Conservation (phyloP, 2,329 filamentous ascomycete species). For the Penicillium sp. region DNA sequence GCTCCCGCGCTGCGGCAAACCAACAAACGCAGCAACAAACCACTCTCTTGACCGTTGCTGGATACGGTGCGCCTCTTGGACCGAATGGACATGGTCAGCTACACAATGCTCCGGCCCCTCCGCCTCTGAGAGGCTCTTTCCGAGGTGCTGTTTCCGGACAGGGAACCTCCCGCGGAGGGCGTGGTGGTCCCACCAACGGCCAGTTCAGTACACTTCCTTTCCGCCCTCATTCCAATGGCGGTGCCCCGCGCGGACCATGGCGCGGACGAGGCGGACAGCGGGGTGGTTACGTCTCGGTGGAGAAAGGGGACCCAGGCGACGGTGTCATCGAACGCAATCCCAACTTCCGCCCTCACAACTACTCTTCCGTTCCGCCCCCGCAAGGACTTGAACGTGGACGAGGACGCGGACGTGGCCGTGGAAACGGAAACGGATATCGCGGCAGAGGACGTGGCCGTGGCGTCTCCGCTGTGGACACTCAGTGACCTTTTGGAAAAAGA, state of each 20-base stretch:
- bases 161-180: constrained; percentile 37
- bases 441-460: constrained; percentile 31
- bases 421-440: constrained; percentile 33
- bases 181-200: constrained; percentile 26
- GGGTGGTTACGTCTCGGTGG: constrained; percentile 37
- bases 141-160: constrained; percentile 52
- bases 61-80: constrained; percentile 54
- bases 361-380: constrained; percentile 49
- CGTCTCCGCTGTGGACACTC: constrained; percentile 10
- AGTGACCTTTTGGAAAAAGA: constrained; percentile 5
- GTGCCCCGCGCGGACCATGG: constrained; percentile 22
- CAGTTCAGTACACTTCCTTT: constrained; percentile 28
- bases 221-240: constrained; percentile 29
- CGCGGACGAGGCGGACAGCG: constrained; percentile 30
- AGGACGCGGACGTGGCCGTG: constrained; percentile 35
- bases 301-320: constrained; percentile 49
- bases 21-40: constrained; percentile 53
- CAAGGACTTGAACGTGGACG: constrained; percentile 37
- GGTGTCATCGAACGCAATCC: constrained; percentile 54
- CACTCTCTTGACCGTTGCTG: constrained; percentile 50
- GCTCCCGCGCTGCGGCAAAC: constrained; percentile 38
- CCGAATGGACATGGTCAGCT: constrained; percentile 59
- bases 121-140: constrained; percentile 56
- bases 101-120: constrained; percentile 51
- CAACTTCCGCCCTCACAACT: constrained; percentile 52